Evolutionary conservation across 2,329 filamentous ascomycete genomes (phyloP).

Genomic region (Pestalotiopsis sp.): DNA sequence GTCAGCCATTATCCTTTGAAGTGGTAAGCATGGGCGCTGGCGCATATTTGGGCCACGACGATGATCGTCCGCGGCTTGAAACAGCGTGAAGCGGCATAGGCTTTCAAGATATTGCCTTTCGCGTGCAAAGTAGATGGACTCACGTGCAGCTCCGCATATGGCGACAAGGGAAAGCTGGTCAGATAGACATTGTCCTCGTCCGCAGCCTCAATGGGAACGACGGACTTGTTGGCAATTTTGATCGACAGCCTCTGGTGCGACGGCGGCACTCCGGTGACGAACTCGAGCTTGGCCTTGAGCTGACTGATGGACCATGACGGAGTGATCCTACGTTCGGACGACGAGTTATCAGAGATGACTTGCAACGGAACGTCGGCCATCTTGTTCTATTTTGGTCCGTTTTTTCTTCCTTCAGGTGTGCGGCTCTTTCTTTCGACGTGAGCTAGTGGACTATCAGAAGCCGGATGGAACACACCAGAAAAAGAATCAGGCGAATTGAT

Average conservation of each 20-base stretch:
- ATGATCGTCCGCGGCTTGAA: neutral
- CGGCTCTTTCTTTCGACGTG: neutral
- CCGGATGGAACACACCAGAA: neutral
- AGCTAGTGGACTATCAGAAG: slow-evolving; percentile 2
- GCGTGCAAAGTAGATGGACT: slow-evolving; percentile 42
- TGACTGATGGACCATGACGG: slow-evolving; percentile 88
- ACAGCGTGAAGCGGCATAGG: neutral
- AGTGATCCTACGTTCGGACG: slow-evolving; percentile 87
- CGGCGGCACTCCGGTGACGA: slow-evolving; percentile 89
- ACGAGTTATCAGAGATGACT: slow-evolving; percentile 74
- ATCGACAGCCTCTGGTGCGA: slow-evolving; percentile 75
- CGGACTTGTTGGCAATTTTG: slow-evolving; percentile 63
- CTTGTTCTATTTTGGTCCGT: slow-evolving; percentile 19
- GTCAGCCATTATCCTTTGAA: slow-evolving; percentile 1
- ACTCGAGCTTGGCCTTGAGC: slow-evolving; percentile 86
- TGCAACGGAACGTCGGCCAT: slow-evolving; percentile 77
- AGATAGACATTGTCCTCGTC: slow-evolving; percentile 74
- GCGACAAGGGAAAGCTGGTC: slow-evolving; percentile 66
- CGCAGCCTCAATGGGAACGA: slow-evolving; percentile 66
- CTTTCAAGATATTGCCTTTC: neutral
- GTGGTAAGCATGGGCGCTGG: neutral
- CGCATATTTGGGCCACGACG: too few relatives aligned
- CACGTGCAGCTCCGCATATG: slow-evolving; percentile 81
- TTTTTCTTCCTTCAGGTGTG: neutral
- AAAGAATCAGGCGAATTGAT: neutral